Conservation (phyloP, 805 yeast genomes). For the Saturnispora bothae region DNA sequence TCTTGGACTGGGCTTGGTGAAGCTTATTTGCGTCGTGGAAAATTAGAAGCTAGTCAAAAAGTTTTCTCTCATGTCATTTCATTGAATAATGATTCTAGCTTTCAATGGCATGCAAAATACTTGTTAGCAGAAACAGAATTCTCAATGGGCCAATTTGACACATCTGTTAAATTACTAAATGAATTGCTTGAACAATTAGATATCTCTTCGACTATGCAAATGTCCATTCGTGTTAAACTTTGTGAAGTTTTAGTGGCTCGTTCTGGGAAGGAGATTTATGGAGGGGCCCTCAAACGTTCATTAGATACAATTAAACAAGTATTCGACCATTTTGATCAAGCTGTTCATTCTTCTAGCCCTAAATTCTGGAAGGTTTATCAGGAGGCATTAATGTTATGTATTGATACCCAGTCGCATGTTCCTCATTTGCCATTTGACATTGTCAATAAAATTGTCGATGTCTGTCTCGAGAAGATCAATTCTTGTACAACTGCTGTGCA, state of each 20-base stretch:
- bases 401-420: conserved; percentile 44
- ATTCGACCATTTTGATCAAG: conserved; percentile 21
- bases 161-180: conserved; percentile 41
- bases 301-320: conserved; percentile 34
- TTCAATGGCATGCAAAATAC: conserved; percentile 38
- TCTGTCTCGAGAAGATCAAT: conserved; percentile 5
- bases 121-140: conserved; percentile 57
- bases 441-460: conserved; percentile 20
- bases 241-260: conserved; percentile 48
- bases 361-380: conserved; percentile 59
- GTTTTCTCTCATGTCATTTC: conserved; percentile 62
- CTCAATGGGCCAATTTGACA: conserved; percentile 54
- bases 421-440: conserved; percentile 36
- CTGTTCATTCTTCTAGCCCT: conserved; percentile 25
- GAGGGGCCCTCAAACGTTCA: conserved; percentile 64
- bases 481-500: not conserved
- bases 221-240: conserved; percentile 39
- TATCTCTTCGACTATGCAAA: conserved; percentile 28
- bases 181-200: conserved; percentile 25
- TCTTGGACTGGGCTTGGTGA: conserved; percentile 98
- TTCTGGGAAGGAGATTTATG: conserved; percentile 38
- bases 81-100: conserved; percentile 24
- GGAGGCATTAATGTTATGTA: conserved; percentile 43
- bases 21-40: conserved; percentile 76
- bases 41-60: conserved; percentile 75